phyloP scores from a whole-genome alignment of 208 protist genomes.

The Trypanosoma avium region DNA sequence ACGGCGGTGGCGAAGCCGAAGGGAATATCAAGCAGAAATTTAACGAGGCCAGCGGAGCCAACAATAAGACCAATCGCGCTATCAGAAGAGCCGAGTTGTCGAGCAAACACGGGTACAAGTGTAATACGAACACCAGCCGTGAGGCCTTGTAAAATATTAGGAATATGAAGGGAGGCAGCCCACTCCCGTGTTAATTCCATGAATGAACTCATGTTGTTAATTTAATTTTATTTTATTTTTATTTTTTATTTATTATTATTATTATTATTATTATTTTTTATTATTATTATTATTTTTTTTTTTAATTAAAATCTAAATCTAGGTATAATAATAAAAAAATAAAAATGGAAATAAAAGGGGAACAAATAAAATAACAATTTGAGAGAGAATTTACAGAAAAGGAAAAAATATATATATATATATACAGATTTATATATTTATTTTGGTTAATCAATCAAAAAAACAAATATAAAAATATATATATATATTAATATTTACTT shows the following conservation, averaged over 20 bases:
- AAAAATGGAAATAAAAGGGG: background rate
- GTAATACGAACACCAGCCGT: conserved; percentile 11
- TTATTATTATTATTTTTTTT: no score
- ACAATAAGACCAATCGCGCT: conserved; percentile 15
- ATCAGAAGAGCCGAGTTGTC: conserved; percentile 10
- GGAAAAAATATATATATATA: background rate
- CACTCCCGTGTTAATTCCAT: background rate
- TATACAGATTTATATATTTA: background rate
- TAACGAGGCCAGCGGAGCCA: conserved; percentile 13
- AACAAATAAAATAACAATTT: background rate
- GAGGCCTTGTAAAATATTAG: conserved; percentile 18
- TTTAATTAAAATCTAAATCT: no score
- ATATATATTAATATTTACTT: background rate
- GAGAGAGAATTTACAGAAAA: background rate
- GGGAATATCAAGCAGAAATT: conserved; percentile 8
- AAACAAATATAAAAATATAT: background rate
- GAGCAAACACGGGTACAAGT: conserved; percentile 18
- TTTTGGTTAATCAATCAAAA: conserved; percentile 1
- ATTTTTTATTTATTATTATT: no score
- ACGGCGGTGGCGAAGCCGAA: conserved; percentile 13
- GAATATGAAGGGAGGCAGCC: conserved; percentile 15
- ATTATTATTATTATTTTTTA: no score
- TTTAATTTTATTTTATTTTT: background rate
- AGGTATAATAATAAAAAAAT: background rate
- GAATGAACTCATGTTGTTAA: conserved; percentile 7